These are phyloP conservation scores for Rhodotorula kratochvilovae DNA, from an alignment of 768 basidiomycete species.

Conservation along the genomic window DNA sequence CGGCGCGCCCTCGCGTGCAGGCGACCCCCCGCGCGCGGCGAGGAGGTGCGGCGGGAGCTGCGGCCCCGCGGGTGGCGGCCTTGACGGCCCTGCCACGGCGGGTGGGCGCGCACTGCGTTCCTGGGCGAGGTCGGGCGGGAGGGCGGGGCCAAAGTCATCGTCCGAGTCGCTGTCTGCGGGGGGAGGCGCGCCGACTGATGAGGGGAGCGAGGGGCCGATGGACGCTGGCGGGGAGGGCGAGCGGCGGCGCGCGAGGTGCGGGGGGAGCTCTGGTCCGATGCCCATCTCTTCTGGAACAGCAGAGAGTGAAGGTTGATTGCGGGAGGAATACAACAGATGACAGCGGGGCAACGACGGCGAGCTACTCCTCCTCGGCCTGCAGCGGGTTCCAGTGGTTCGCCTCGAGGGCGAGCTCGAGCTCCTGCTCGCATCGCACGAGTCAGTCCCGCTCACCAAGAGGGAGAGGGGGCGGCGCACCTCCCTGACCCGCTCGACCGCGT, in stretches of 20 bases:
- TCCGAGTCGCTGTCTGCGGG: conserved; percentile 11
- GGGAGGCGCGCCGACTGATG: not conserved
- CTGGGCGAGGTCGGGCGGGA: conserved; percentile 46
- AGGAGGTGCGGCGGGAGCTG: conserved; percentile 3
- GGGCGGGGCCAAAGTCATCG: conserved; percentile 52
- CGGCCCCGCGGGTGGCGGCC: not conserved
- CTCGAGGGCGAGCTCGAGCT: conserved; percentile 30
- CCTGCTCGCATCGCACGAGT: not conserved
- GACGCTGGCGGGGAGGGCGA: not conserved
- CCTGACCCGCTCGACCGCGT: conserved; percentile 66
- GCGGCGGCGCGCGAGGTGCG: conserved; percentile 48
- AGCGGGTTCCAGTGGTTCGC: conserved; percentile 10
- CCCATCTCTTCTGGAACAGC: conserved; percentile 22
- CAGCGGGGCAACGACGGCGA: not conserved
- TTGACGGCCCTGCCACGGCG: not conserved
- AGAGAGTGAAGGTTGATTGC: not conserved
- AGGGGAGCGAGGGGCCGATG: not conserved
- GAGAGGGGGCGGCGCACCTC: not conserved
- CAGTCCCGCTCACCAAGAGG: not conserved
- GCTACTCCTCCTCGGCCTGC: not conserved
- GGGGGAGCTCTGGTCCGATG: conserved; percentile 60
- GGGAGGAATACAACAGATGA: not conserved
- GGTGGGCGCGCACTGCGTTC: not conserved
- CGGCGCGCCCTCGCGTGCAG: not conserved
- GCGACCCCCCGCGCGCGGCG: conserved; percentile 31